Conservation (phyloP, 2,329 filamentous ascomycete genomes). For the Beauveria medogensis region DNA sequence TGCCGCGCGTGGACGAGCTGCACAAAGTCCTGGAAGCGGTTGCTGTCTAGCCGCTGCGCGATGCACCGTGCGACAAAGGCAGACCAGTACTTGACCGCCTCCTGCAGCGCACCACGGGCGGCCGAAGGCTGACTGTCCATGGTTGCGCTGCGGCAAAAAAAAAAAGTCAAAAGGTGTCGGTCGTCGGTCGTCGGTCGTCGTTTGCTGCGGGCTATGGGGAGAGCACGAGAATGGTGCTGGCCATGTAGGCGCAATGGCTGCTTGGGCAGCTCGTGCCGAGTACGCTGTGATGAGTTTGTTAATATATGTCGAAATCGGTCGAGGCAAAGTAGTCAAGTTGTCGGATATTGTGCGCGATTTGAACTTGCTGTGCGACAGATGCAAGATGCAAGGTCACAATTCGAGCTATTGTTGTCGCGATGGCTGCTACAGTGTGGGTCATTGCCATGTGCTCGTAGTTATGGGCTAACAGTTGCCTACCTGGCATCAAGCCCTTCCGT, state of each 20-base stretch:
- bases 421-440: neutral
- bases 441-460: too few relatives aligned
- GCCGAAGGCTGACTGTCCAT: neutral
- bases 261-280: neutral
- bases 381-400: neutral
- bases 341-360: neutral
- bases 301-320: neutral
- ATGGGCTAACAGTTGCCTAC: neutral
- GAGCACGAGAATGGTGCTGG: neutral
- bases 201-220: neutral
- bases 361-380: neutral
- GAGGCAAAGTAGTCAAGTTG: neutral
- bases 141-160: neutral
- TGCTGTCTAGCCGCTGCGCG: constrained; percentile 40
- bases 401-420: neutral
- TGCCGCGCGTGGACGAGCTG: constrained; percentile 41
- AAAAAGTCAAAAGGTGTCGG: neutral
- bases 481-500: neutral
- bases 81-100: constrained; percentile 36
- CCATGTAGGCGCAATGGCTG: constrained; percentile 7
- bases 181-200: neutral
- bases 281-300: neutral
- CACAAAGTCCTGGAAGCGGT: constrained; percentile 45
- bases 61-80: constrained; percentile 45
- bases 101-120: constrained; percentile 19